These are phyloP conservation scores for Diversispora epigaea DNA, from an alignment of 192 early-diverging fungal species.

Conservation along the genomic window DNA sequence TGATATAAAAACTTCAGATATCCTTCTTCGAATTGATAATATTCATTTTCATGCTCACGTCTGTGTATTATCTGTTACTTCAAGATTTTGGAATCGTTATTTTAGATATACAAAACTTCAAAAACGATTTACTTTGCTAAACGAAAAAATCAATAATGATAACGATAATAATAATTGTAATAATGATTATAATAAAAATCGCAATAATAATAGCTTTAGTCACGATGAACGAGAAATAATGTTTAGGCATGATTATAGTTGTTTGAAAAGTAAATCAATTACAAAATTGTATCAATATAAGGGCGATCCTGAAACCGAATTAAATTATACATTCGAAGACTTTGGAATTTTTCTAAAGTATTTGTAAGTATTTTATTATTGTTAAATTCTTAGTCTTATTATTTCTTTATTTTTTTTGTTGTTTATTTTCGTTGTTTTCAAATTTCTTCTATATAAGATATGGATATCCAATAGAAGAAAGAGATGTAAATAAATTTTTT, in stretches of 20 bases:
- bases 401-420: not conserved
- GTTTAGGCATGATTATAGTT: conserved; percentile 11
- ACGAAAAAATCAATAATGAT: not conserved
- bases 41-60: conserved; percentile 13
- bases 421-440: not conserved
- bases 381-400: no score
- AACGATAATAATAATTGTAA: not conserved
- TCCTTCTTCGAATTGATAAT: conserved; percentile 6
- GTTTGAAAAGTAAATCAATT: not conserved
- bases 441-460: not conserved
- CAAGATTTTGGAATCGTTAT: not conserved
- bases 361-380: not conserved
- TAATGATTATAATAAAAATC: not conserved
- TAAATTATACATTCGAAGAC: not conserved
- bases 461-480: not conserved
- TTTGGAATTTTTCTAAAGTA: conserved; percentile 3
- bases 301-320: not conserved
- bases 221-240: not conserved
- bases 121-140: not conserved
- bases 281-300: conserved; percentile 7
- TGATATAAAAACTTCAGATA: conserved; percentile 1
- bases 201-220: not conserved
- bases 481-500: not conserved
- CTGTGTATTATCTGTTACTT: not conserved
- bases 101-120: not conserved